A percentile compares a stretch with the other conserved stretches of the same genome.
Conservation (phyloP, 2,329 filamentous ascomycete genomes). For the Drechslera avenae region DNA sequence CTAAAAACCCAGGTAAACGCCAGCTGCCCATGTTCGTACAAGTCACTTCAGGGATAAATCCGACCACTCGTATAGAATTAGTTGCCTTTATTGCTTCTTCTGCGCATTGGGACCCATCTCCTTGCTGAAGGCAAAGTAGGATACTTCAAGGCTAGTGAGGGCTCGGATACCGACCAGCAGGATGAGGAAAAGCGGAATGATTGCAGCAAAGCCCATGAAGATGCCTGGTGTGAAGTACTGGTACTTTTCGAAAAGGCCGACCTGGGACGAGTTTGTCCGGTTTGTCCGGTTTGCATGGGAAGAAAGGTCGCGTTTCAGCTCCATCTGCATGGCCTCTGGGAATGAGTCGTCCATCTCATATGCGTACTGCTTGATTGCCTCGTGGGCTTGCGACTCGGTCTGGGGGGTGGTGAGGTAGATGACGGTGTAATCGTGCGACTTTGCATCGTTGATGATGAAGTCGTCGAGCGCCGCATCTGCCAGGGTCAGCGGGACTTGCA, state of each 20-base stretch:
- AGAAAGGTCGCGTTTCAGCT: constrained; percentile 70
- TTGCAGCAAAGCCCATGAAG: constrained; percentile 81
- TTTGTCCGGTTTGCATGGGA: constrained; percentile 40
- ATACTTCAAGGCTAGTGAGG: constrained; percentile 80
- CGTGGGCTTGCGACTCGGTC: constrained; percentile 34
- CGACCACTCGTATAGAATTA: too few species aligned
- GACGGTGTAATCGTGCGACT: constrained; percentile 67
- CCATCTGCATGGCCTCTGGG: constrained; percentile 67
- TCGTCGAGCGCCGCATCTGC: constrained; percentile 32
- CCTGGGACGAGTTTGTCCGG: constrained; percentile 30
- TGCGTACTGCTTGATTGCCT: constrained; percentile 24
- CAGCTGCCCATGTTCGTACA: too few species aligned
- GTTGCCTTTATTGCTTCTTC: constrained; percentile 68
- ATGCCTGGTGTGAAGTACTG: constrained; percentile 91
- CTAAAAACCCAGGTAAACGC: too few species aligned
- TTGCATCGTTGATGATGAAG: constrained; percentile 48
- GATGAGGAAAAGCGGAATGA: constrained; percentile 74
- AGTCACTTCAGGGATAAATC: too few species aligned
- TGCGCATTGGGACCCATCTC: constrained; percentile 88
- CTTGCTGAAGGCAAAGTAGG: constrained; percentile 95
- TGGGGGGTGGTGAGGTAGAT: constrained; percentile 72
- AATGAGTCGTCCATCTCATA: constrained; percentile 72
- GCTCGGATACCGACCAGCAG: constrained; percentile 78
- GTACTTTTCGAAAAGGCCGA: constrained; percentile 82
- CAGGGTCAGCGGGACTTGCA: constrained; percentile 9